Conservation (phyloP, 2,329 filamentous ascomycete species). For the Fusarium sp. region DNA sequence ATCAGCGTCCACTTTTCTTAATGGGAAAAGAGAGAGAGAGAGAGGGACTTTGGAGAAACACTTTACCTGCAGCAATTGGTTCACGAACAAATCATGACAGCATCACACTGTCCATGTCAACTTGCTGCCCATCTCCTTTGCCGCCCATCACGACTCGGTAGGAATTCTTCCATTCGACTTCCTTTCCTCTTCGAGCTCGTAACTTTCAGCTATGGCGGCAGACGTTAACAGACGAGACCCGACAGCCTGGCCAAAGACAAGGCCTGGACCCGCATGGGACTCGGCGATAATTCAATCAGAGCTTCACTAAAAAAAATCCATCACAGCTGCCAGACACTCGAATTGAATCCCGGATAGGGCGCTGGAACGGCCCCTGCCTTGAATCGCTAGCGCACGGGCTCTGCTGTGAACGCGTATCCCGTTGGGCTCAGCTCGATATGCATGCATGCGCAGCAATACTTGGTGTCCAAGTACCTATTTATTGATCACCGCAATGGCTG, state of each 20-base stretch:
- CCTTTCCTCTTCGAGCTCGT: slow-evolving; percentile 8
- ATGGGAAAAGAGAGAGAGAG: too few species aligned
- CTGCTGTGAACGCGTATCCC: slow-evolving; percentile 4
- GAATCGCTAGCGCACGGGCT: slow-evolving; percentile 29
- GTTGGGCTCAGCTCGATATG: slow-evolving; percentile 8
- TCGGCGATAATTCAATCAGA: slow-evolving; percentile 11
- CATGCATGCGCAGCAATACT: slow-evolving; percentile 9
- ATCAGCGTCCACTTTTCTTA: slow-evolving; percentile 26
- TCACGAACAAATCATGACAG: slow-evolving; percentile 14
- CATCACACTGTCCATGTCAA: slow-evolving; percentile 6
- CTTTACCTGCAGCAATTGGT: slow-evolving; percentile 33
- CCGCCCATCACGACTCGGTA: slow-evolving; percentile 5
- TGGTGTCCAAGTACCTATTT: slow-evolving; percentile 22
- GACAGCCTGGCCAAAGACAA: slow-evolving; percentile 7
- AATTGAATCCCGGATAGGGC: slow-evolving; percentile 21
- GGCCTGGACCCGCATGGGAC: slow-evolving; percentile 21
- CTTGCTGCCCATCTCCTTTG: slow-evolving; percentile 1
- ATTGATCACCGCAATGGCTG: slow-evolving; percentile 10
- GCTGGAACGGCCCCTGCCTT: slow-evolving; percentile 36
- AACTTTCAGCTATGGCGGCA: slow-evolving; percentile 21
- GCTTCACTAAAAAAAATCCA: background rate
- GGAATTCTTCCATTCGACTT: slow-evolving; percentile 4
- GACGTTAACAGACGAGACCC: slow-evolving; percentile 8
- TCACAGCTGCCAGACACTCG: slow-evolving; percentile 20
- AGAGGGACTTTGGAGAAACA: slow-evolving; percentile 21